Evolutionary conservation across 345 rosid genomes (phyloP).

Genomic region (Carallia brachiata): DNA sequence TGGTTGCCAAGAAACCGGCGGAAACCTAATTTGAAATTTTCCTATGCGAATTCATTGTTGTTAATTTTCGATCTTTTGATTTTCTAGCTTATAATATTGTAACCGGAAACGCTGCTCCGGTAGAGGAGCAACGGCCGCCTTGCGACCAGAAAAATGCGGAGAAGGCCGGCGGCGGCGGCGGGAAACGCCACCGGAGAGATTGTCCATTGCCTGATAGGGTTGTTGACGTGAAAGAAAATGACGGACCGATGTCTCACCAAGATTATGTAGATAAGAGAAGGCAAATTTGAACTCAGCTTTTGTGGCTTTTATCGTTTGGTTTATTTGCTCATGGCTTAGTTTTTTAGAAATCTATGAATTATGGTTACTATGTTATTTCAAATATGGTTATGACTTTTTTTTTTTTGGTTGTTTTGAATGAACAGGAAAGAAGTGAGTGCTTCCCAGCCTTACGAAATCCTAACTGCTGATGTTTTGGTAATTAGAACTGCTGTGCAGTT

Average conservation of each 20-base stretch:
- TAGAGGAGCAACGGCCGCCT: slow-evolving; percentile 13
- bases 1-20: neutral
- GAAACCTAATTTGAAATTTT: neutral
- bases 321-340: too few relatives aligned
- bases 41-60: neutral
- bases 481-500: neutral
- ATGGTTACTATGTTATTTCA: neutral
- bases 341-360: too few relatives aligned
- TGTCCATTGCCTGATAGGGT: slow-evolving; percentile 19
- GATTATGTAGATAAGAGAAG: slow-evolving; percentile 57
- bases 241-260: slow-evolving; percentile 58
- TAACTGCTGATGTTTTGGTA: slow-evolving; percentile 54
- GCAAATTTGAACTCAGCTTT: slow-evolving; percentile 21
- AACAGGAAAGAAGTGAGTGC: slow-evolving; percentile 54
- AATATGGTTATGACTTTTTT: slow-evolving; percentile 2
- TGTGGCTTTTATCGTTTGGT: neutral
- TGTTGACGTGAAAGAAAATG: slow-evolving; percentile 25
- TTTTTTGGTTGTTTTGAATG: neutral
- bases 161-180: slow-evolving; percentile 1
- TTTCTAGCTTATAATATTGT: slow-evolving; percentile 52
- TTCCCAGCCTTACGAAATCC: slow-evolving; percentile 37
- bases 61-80: neutral
- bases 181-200: slow-evolving; percentile 34
- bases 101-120: slow-evolving; percentile 49
- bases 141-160: neutral